phyloP scores from a whole-genome alignment of 495 filamentous ascomycete species.

The Hamigera avellanea region DNA sequence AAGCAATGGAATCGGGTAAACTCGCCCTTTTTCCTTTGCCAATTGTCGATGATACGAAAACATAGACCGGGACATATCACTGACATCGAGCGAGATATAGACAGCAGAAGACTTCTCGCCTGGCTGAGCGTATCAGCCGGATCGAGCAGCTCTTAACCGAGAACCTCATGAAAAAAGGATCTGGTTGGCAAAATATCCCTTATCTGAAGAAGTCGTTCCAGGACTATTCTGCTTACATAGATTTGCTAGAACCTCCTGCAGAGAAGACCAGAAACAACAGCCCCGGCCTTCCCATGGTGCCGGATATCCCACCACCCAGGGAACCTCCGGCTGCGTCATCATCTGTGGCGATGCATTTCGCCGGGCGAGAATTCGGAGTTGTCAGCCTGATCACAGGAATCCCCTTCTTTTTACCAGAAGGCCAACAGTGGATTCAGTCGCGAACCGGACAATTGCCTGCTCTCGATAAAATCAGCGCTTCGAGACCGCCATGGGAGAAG shows the following conservation, averaged over 20 bases:
- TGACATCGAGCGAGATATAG: no score
- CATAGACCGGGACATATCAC: no score
- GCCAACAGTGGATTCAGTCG: constrained; percentile 33
- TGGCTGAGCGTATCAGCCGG: constrained; percentile 28
- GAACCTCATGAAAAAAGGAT: no score
- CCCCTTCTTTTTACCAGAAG: constrained; percentile 33
- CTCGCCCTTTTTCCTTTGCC: no score
- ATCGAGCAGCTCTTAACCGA: constrained; percentile 29
- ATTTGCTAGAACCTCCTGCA: no score
- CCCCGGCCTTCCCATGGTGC: no score
- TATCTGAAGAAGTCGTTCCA: no score
- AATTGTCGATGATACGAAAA: no score
- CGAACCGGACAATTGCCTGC: constrained; percentile 31
- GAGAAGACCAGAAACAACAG: no score
- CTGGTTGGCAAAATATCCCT: no score
- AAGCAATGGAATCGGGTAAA: constrained; percentile 12
- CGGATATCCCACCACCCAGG: no score
- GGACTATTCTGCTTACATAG: constrained; percentile 6
- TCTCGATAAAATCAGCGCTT: constrained; percentile 22
- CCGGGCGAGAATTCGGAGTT: constrained; percentile 33
- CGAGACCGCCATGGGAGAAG: constrained; percentile 23
- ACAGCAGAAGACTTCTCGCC: constrained; percentile 14
- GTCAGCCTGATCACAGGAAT: constrained; percentile 36
- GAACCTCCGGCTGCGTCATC: constrained; percentile 14
- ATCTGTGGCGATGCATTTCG: constrained; percentile 36